phyloP scores from a whole-genome alignment of 352 stramenopile genomes.

The Aphanomyces astaci region DNA sequence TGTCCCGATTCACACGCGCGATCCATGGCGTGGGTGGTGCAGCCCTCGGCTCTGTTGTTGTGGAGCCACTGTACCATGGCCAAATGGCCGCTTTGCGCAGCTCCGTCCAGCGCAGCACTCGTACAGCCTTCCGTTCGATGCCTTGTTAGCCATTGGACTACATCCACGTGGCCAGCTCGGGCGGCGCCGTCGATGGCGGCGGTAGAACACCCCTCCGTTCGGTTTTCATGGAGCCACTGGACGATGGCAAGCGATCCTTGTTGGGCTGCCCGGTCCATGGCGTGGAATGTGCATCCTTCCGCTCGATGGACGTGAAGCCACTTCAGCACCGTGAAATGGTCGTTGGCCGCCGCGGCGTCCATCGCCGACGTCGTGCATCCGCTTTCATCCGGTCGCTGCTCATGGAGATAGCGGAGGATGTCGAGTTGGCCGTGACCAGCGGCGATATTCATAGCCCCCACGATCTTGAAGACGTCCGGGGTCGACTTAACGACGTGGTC shows the following conservation, averaged over 20 bases:
- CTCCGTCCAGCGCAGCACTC: conserved; percentile 15
- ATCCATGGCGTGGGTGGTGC: conserved; percentile 14
- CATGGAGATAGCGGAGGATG: conserved; percentile 33
- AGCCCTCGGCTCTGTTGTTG: neutral
- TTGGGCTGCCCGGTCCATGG: neutral
- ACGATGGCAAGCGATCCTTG: neutral
- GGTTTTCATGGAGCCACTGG: neutral
- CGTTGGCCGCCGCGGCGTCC: conserved; percentile 25
- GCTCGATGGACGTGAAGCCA: conserved; percentile 17
- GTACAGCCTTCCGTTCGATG: conserved; percentile 12
- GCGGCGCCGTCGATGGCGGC: conserved; percentile 7
- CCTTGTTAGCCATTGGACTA: conserved; percentile 9
- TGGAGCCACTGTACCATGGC: conserved; percentile 19
- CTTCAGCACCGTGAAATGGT: neutral
- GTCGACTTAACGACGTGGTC: neutral
- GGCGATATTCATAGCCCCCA: neutral
- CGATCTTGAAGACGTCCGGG: neutral
- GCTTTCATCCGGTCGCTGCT: conserved; percentile 32
- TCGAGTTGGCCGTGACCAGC: conserved; percentile 28
- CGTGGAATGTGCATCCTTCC: conserved; percentile 28
- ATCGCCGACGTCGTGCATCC: conserved; percentile 34
- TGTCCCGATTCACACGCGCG: conserved; percentile 10
- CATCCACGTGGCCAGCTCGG: neutral
- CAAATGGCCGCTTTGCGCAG: conserved; percentile 9
- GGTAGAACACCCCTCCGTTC: conserved; percentile 25